Evolutionary conservation across 306 rosid genomes (phyloP).

Genomic region (Sphenostylis stenocarpa): DNA sequence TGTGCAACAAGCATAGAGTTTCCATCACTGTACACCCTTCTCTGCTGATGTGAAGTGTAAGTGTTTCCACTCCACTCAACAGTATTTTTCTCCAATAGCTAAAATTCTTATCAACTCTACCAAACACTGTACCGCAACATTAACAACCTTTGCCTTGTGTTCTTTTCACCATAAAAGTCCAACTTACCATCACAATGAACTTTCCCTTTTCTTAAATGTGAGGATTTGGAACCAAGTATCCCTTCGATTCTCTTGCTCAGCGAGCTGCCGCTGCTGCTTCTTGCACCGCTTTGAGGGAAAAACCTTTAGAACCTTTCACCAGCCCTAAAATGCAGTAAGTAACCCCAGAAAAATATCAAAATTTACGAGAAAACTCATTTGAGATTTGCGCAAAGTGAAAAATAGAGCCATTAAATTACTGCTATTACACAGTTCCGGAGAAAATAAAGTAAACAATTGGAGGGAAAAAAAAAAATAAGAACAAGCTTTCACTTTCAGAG

Average conservation of each 20-base stretch:
- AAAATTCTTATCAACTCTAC: conserved; percentile 28
- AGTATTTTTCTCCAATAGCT: conserved; percentile 33
- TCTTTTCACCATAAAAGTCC: not conserved
- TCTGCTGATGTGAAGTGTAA: conserved; percentile 24
- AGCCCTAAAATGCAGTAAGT: conserved; percentile 22
- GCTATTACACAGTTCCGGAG: not conserved
- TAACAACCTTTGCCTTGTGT: conserved; percentile 25
- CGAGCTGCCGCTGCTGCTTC: not conserved
- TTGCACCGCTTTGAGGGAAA: conserved; percentile 5
- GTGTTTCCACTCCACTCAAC: conserved; percentile 33
- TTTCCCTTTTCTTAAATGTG: conserved; percentile 30
- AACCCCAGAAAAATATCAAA: conserved; percentile 36
- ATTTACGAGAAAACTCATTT: conserved; percentile 35
- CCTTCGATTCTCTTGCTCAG: not conserved
- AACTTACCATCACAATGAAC: conserved; percentile 25
- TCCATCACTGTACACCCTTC: conserved; percentile 47
- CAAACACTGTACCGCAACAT: conserved; percentile 31
- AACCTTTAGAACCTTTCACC: conserved; percentile 28
- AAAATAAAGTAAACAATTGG: not conserved
- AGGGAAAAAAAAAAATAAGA: not conserved
- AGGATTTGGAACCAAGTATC: conserved; percentile 12
- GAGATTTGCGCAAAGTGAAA: conserved; percentile 25
- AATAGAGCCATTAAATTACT: conserved; percentile 7
- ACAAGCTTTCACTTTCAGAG: conserved; percentile 29
- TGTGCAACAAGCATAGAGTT: conserved; percentile 38